Base-by-base conservation (phyloP, 352 stramenopile species). In the Blastocystis hominis region DNA sequence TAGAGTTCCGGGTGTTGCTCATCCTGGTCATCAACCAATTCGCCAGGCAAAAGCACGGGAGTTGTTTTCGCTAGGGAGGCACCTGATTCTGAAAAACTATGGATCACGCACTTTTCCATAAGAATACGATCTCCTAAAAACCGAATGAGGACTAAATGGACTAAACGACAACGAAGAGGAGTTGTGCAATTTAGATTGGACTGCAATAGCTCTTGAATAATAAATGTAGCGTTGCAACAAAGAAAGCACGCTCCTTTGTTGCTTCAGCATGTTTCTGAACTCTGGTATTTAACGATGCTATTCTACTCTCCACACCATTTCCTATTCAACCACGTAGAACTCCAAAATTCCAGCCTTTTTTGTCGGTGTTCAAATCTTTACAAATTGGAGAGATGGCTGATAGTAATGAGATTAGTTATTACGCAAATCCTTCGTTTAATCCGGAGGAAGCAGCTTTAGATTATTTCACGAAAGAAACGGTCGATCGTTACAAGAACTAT, bases 341-440 rank as follows among this genome's bases (percentile, higher is more conserved):
- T 34, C 62, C 6, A 34, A 72, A n/a, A 46, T n/a, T 2, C 62
- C 6, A 72, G 40, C 6, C 6, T 46, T 72, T 72, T 17, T 34
- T 24, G 20, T 6, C 9, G 3, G 20, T 72, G 62, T 47, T n/a
- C 30, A 20, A 34, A 72, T 38, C 62, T 44, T n/a, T 38, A 20
- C 34, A 42, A 72, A 72, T 72, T 34, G 34, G 24, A 34, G 20
- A 72, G 50, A 84, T 84, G 72, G 34, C 50, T 13, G 72, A 84
- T 24, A 64, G 59, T 46, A 84, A 63, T 15, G 40, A 68, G n/a
- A 61, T 84, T 13, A 84, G 40, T 68, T n/a, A 66, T 36, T 84
- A 84, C 44, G 72, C 72, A 24, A 84, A 84, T 53, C 72, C 72
- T 64, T 63, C 72, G 72, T 84, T 84, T 53, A 84, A 84, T 40